Conservation (phyloP, 495 filamentous ascomycete genomes). For the Parachaetomium inaequale region DNA sequence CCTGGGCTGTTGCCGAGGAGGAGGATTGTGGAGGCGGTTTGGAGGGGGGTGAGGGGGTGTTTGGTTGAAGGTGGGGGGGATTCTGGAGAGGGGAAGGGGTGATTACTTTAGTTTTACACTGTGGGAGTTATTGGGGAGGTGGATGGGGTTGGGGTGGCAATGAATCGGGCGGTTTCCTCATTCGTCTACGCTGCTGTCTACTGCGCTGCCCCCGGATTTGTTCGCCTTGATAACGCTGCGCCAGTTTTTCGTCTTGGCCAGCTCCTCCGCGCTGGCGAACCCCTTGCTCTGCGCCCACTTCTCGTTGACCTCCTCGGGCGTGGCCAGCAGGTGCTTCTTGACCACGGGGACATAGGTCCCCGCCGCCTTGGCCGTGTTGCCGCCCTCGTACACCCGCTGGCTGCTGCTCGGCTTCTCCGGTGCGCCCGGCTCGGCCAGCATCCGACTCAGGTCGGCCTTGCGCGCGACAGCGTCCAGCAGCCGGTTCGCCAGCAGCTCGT, state of each 20-base stretch:
- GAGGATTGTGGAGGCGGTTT: slow-evolving; percentile 75
- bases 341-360: slow-evolving; percentile 72
- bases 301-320: slow-evolving; percentile 70
- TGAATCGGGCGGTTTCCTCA: not conserved
- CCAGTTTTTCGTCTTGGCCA: slow-evolving; percentile 38
- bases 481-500: slow-evolving; percentile 71
- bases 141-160: not conserved
- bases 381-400: slow-evolving; percentile 68
- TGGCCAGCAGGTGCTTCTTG: slow-evolving; percentile 58
- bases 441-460: slow-evolving; percentile 42
- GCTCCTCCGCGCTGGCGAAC: slow-evolving; percentile 43
- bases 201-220: slow-evolving; percentile 23
- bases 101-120: not conserved
- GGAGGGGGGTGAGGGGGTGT: slow-evolving; percentile 72
- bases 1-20: slow-evolving; percentile 71
- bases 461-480: slow-evolving; percentile 60
- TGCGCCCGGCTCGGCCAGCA: slow-evolving; percentile 13
- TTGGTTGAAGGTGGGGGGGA: slow-evolving; percentile 59
- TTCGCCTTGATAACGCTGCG: slow-evolving; percentile 31
- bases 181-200: slow-evolving; percentile 16
- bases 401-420: slow-evolving; percentile 34
- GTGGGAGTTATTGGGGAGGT: not conserved
- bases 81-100: not conserved
- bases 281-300: slow-evolving; percentile 72
- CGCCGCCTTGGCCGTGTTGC: slow-evolving; percentile 51